Evolutionary conservation across 2,329 filamentous ascomycete species (phyloP).

Genomic region (Diaporthe capsici): DNA sequence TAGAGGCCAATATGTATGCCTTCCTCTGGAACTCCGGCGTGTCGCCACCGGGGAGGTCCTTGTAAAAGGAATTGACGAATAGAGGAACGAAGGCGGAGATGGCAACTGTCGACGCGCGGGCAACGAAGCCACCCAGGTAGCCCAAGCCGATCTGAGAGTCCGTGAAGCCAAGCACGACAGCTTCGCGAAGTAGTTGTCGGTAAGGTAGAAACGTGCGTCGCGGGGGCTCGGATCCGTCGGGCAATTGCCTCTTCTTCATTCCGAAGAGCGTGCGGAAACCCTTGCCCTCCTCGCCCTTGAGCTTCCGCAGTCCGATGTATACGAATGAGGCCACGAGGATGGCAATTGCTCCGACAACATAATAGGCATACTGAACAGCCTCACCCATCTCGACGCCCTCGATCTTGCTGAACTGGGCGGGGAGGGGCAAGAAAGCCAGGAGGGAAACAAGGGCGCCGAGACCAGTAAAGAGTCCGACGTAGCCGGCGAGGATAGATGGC

Average conservation of each 20-base stretch:
- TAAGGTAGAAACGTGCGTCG: slow-evolving; percentile 64
- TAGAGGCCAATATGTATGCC: slow-evolving; percentile 90
- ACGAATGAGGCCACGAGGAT: slow-evolving; percentile 81
- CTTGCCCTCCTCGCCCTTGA: slow-evolving; percentile 83
- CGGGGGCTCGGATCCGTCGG: slow-evolving; percentile 41
- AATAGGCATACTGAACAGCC: slow-evolving; percentile 88
- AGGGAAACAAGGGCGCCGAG: slow-evolving; percentile 91
- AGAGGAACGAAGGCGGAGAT: slow-evolving; percentile 96
- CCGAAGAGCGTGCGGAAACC: slow-evolving; percentile 74
- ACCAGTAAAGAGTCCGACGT: slow-evolving; percentile 93
- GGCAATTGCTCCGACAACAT: slow-evolving; percentile 83
- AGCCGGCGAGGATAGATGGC: slow-evolving; percentile 79
- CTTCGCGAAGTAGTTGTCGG: slow-evolving; percentile 71
- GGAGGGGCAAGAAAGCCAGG: slow-evolving; percentile 86
- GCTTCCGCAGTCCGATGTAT: slow-evolving; percentile 79
- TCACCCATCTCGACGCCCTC: slow-evolving; percentile 79
- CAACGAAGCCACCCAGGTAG: slow-evolving; percentile 95
- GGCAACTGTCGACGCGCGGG: slow-evolving; percentile 92
- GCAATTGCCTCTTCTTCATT: slow-evolving; percentile 45
- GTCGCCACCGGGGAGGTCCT: slow-evolving; percentile 81
- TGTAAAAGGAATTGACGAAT: slow-evolving; percentile 88
- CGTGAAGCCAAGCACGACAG: slow-evolving; percentile 78
- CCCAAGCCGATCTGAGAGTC: slow-evolving; percentile 86
- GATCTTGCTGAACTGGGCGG: slow-evolving; percentile 80
- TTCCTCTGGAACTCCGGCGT: slow-evolving; percentile 75